Evolutionary conservation across 371 early-diverging fungal species (phyloP), one percentile per base, ranked within the genome.

Genomic region (Blakeslea trispora): DNA sequence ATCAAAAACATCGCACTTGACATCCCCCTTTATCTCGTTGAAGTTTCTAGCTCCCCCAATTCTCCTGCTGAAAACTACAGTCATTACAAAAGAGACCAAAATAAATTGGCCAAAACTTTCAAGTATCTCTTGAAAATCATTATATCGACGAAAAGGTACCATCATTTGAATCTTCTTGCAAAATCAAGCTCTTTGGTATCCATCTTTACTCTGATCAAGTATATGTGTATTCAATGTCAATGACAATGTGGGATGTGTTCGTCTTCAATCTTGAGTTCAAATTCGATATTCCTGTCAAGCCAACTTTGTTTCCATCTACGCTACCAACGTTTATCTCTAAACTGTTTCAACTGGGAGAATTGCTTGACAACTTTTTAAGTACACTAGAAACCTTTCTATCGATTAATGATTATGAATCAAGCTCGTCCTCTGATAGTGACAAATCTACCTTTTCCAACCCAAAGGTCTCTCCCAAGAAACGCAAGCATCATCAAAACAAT

Each of bases 391-490:
- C 18, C 42, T 52, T 53, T 53, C 21, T 53, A 21, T 53, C 32
- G 18, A 40, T 14, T 34, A 53, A 53, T 18, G 44, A 53, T 44
- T 53, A 53, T 44, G 53, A 53, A 53, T 53, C 53, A 44, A 53
- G 43, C 53, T 53, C 53, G 2, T 53, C 44, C 44, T 53, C 44
- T 44, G 53, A 43, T 7, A 53, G 53, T 43, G 53, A 44, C 32
- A 44, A 53, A 43, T 43, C 52, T 13, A 88, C 87, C 28, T 28
- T 28, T 28, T 28, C 28, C 28, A 28, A 28, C 7, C 28, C 28
- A 28, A 46, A 46, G 17, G 28, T 28, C 28, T 28, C 28, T 28
- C 28, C 28, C 28, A 28, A 28, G 28, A 28, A 28, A 28, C 28
- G 28, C 28, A 28, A 28, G 28, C 28, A 28, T 28, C 28, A 28